Evolutionary conservation across 208 protist genomes (phyloP).

Genomic region (Cochliopodium minus): DNA sequence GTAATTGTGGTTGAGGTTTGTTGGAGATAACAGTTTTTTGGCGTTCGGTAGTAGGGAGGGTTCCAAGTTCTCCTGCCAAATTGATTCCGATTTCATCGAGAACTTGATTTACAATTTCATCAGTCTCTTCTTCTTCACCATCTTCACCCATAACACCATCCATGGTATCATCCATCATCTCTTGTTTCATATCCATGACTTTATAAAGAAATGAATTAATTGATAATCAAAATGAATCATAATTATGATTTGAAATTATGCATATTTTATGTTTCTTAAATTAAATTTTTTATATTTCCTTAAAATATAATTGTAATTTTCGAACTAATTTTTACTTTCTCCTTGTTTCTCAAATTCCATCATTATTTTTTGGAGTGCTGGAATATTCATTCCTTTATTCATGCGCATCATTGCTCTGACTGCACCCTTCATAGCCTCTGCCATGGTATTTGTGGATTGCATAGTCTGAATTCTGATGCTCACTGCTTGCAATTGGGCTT

Average conservation of each 20-base stretch:
- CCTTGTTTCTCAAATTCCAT: slow-evolving; percentile 90
- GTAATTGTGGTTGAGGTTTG: no score
- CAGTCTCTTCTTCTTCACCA: not conserved
- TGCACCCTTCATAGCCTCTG: slow-evolving; percentile 65
- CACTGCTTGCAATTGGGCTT: slow-evolving; percentile 82
- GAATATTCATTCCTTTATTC: slow-evolving; percentile 88
- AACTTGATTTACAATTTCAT: slow-evolving; percentile 5
- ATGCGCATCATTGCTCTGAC: slow-evolving; percentile 67
- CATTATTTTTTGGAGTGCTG: slow-evolving; percentile 87
- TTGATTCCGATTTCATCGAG: slow-evolving; percentile 4
- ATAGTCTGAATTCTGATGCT: slow-evolving; percentile 46
- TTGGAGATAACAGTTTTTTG: no score
- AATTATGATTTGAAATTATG: not conserved
- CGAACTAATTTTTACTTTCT: no score
- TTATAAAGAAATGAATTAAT: no score
- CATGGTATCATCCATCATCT: slow-evolving; percentile 86
- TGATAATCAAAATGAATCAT: no score
- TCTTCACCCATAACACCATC: slow-evolving; percentile 25
- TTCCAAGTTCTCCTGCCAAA: not conserved
- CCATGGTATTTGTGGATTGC: slow-evolving; percentile 62
- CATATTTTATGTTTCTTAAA: not conserved
- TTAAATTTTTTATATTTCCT: not conserved
- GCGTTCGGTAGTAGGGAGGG: not conserved
- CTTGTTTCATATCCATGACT: slow-evolving; percentile 92
- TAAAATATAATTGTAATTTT: not conserved